phyloP scores from a whole-genome alignment of 768 basidiomycete genomes.

The Suillus occidentalis region DNA sequence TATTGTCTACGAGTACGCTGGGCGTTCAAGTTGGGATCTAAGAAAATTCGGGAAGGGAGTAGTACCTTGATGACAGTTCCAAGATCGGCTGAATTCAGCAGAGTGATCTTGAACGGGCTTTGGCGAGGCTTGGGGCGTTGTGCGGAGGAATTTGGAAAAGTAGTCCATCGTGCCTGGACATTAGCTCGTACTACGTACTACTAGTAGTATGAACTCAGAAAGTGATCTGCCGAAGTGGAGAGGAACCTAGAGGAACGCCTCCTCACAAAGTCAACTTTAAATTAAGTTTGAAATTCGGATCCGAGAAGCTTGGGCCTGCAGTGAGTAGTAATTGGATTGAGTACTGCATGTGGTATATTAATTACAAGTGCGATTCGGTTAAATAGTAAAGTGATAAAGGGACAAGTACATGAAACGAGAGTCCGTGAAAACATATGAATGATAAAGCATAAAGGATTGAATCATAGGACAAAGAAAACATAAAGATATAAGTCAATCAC shows the following conservation, averaged over 20 bases:
- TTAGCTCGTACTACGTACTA: conserved; percentile 7
- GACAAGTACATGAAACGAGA: background rate
- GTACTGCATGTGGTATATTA: background rate
- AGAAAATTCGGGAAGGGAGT: conserved; percentile 3
- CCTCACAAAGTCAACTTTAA: conserved; percentile 1
- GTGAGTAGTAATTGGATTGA: background rate
- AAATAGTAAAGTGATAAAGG: background rate
- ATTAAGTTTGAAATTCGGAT: background rate
- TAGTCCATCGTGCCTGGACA: conserved; percentile 61
- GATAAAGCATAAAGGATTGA: background rate
- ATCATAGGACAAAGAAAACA: background rate
- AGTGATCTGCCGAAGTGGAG: background rate
- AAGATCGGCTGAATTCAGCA: conserved; percentile 73
- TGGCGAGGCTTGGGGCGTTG: conserved; percentile 39
- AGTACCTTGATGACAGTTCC: conserved; percentile 71
- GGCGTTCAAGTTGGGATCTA: conserved; percentile 11
- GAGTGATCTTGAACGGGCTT: conserved; percentile 65
- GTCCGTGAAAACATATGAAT: background rate
- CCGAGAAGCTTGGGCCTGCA: too few species aligned
- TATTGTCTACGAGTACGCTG: conserved; percentile 54
- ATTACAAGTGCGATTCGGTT: background rate
- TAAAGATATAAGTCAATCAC: background rate
- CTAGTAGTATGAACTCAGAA: background rate
- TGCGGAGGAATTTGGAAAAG: conserved; percentile 76
- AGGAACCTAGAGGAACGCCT: background rate